A percentile compares a stretch with the other conserved stretches of the same genome.
phyloP scores from a whole-genome alignment of 148 eudicot genomes.

The Vaccinium macrocarpon region DNA sequence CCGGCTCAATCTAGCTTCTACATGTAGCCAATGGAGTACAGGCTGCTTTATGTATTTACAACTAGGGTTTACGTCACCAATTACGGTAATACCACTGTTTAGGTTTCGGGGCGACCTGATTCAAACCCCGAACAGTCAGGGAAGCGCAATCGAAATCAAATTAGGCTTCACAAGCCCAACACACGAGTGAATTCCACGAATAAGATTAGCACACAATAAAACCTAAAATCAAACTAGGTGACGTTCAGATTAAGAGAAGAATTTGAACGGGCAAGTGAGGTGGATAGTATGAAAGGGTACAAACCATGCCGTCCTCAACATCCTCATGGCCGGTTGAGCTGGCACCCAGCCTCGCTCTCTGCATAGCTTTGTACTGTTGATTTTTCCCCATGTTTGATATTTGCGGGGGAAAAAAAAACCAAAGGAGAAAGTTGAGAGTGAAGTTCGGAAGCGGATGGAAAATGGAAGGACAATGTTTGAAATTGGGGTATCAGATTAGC shows the following conservation, averaged over 20 bases:
- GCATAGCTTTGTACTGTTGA: conserved; percentile 27
- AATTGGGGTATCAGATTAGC: neutral
- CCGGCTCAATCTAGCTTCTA: too few species aligned
- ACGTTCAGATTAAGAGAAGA: neutral
- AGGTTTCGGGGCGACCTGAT: too few species aligned
- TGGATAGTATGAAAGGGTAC: conserved; percentile 23
- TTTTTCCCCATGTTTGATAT: conserved; percentile 20
- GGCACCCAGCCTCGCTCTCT: conserved; percentile 20
- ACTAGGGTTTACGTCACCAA: too few species aligned
- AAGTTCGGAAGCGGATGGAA: neutral
- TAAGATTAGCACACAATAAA: neutral
- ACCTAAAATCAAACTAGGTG: neutral
- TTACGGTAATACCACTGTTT: too few species aligned
- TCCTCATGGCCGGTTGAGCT: conserved; percentile 22
- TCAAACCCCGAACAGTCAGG: too few species aligned
- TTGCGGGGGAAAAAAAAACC: neutral
- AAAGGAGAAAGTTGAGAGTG: neutral
- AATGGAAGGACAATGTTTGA: neutral
- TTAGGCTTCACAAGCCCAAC: too few species aligned
- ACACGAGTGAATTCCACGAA: neutral
- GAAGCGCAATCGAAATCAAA: too few species aligned
- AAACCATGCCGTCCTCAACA: conserved; percentile 25
- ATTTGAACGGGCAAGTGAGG: neutral
- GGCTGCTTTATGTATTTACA: too few species aligned
- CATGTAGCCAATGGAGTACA: too few species aligned